These are phyloP conservation scores for Globisporangium emineosum DNA, from an alignment of 352 stramenopile species.

Conservation along the genomic window DNA sequence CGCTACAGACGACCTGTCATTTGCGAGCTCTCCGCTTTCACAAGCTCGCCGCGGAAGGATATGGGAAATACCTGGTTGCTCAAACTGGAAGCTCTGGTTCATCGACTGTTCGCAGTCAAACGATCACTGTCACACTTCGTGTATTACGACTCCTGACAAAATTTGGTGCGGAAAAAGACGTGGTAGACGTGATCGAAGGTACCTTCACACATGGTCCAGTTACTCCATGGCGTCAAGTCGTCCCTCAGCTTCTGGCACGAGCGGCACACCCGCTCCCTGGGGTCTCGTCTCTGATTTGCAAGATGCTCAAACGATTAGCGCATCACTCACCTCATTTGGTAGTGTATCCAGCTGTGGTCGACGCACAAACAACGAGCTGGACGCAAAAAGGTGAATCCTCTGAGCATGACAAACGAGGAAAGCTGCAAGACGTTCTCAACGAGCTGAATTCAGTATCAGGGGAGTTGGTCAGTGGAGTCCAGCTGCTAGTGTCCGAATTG, in stretches of 20 bases:
- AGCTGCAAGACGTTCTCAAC: slow-evolving; percentile 36
- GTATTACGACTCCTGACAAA: slow-evolving; percentile 64
- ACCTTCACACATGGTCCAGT: slow-evolving; percentile 51
- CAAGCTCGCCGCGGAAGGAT: slow-evolving; percentile 36
- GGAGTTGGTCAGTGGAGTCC: slow-evolving; percentile 53
- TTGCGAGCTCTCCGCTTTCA: slow-evolving; percentile 36
- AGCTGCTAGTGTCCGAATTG: slow-evolving; percentile 64
- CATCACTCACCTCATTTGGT: slow-evolving; percentile 57
- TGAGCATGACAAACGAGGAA: slow-evolving; percentile 9
- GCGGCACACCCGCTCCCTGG: slow-evolving; percentile 46
- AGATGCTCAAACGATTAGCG: slow-evolving; percentile 64
- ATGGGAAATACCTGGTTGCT: slow-evolving; percentile 22
- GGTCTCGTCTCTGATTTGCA: slow-evolving; percentile 51
- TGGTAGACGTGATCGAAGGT: slow-evolving; percentile 39
- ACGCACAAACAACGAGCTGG: slow-evolving; percentile 27
- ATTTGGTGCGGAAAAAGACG: slow-evolving; percentile 45
- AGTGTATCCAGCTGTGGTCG: slow-evolving; percentile 74
- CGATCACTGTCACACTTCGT: slow-evolving; percentile 53
- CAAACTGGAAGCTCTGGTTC: background rate
- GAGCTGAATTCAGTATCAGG: slow-evolving; percentile 37
- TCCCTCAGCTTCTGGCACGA: slow-evolving; percentile 73
- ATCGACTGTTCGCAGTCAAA: slow-evolving; percentile 17
- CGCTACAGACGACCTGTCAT: slow-evolving; percentile 34
- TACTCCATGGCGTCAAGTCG: slow-evolving; percentile 54
- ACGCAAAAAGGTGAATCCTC: background rate